These are phyloP conservation scores for Rhynchosporium secalis DNA, from an alignment of 2,329 filamentous ascomycete species.

Conservation along the genomic window DNA sequence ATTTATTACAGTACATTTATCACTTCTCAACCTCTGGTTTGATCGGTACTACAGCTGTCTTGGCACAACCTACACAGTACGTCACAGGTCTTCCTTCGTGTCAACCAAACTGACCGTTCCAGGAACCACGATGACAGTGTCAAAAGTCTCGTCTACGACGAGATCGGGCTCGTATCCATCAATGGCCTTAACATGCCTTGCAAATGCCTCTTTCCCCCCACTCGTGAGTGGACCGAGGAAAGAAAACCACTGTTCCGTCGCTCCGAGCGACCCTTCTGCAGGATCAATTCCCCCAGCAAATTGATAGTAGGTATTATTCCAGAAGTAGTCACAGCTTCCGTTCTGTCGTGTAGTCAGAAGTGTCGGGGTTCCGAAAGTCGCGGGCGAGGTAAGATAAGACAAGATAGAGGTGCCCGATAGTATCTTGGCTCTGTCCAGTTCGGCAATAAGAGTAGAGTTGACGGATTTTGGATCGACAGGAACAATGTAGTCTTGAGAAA, in stretches of 20 bases:
- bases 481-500: slow-evolving; percentile 21
- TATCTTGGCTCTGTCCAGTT: slow-evolving; percentile 25
- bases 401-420: slow-evolving; percentile 22
- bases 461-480: slow-evolving; percentile 18
- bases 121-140: slow-evolving; percentile 23
- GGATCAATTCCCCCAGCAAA: slow-evolving; percentile 32
- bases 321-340: slow-evolving; percentile 29
- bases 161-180: slow-evolving; percentile 33
- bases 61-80: neutral
- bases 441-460: slow-evolving; percentile 25
- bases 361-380: slow-evolving; percentile 8
- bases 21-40: neutral
- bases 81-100: neutral
- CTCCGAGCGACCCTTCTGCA: slow-evolving; percentile 20
- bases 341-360: slow-evolving; percentile 25
- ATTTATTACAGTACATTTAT: neutral
- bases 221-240: slow-evolving; percentile 13
- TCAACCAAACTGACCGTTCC: slow-evolving; percentile 12
- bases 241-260: slow-evolving; percentile 32
- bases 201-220: slow-evolving; percentile 21
- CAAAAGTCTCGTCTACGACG: slow-evolving; percentile 26
- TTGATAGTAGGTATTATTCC: slow-evolving; percentile 34
- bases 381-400: slow-evolving; percentile 27
- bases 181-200: slow-evolving; percentile 31
- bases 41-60: neutral